Evolutionary conservation across 257 asterid genomes (phyloP).

Genomic region (Marsdenia floribunda): DNA sequence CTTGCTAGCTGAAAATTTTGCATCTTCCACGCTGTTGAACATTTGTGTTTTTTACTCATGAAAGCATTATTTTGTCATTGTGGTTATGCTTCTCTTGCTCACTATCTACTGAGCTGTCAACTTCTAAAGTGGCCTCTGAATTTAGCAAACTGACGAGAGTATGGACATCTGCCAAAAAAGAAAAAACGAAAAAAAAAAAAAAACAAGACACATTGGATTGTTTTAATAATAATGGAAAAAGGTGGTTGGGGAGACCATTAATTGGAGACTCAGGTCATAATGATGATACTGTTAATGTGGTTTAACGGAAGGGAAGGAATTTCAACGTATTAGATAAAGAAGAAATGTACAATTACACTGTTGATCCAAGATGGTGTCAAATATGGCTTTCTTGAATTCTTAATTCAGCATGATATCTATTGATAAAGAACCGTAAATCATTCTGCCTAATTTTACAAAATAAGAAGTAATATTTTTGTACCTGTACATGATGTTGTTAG

Average conservation of each 20-base stretch:
- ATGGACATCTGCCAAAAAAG: not conserved
- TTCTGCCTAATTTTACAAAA: not conserved
- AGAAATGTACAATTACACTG: not conserved
- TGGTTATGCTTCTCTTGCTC: too few species aligned
- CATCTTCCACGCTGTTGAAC: too few species aligned
- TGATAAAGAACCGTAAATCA: not conserved
- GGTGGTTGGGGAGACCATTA: not conserved
- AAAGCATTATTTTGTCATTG: too few species aligned
- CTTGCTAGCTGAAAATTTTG: too few species aligned
- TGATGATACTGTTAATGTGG: not conserved
- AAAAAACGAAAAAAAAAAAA: not conserved
- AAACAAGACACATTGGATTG: not conserved
- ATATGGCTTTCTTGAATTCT: not conserved
- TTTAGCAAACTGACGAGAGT: not conserved
- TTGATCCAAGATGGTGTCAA: not conserved
- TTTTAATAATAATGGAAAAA: not conserved
- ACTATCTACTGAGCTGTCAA: too few species aligned
- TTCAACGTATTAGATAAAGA: not conserved
- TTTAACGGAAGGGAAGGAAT: not conserved
- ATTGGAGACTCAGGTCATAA: not conserved
- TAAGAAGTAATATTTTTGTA: not conserved
- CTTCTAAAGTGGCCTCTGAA: too few species aligned
- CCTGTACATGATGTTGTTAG: not conserved
- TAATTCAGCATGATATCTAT: not conserved
- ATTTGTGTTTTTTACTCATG: too few species aligned